Conservation (phyloP, 2,329 filamentous ascomycete genomes). For the Alternaria hordeiaustralica region DNA sequence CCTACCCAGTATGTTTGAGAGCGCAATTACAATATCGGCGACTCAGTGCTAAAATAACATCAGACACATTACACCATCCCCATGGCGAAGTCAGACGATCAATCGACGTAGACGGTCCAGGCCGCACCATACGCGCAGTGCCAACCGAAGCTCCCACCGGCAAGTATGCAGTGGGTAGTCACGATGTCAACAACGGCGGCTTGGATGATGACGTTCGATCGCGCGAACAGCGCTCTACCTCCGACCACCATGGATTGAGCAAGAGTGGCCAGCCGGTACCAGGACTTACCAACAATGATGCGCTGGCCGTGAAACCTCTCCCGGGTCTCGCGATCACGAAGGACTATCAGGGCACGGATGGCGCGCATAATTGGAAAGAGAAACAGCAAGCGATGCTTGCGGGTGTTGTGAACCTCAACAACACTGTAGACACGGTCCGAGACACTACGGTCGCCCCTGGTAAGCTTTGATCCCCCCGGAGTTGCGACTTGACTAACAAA, state of each 20-base stretch:
- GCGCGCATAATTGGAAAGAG: slow-evolving; percentile 4
- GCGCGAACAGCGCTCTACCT: neutral
- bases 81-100: neutral
- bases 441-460: slow-evolving; percentile 49
- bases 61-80: slow-evolving; percentile 5
- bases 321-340: neutral
- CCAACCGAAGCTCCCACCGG: neutral
- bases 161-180: slow-evolving; percentile 8
- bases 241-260: slow-evolving; percentile 8
- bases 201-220: slow-evolving; percentile 15
- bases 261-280: slow-evolving; percentile 7
- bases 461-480: slow-evolving; percentile 19
- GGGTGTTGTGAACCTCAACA: slow-evolving; percentile 45
- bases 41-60: neutral
- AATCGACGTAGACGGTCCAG: neutral
- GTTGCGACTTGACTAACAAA: slow-evolving; percentile 13
- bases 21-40: neutral
- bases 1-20: slow-evolving; percentile 13
- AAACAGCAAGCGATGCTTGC: slow-evolving; percentile 22
- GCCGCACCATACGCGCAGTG: neutral
- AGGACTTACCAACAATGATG: neutral
- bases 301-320: neutral
- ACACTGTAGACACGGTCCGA: slow-evolving; percentile 51
- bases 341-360: neutral
- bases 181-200: slow-evolving; percentile 9